Evolutionary conservation across 2,329 filamentous ascomycete genomes (phyloP).

Genomic region (Hysterium pulicare): DNA sequence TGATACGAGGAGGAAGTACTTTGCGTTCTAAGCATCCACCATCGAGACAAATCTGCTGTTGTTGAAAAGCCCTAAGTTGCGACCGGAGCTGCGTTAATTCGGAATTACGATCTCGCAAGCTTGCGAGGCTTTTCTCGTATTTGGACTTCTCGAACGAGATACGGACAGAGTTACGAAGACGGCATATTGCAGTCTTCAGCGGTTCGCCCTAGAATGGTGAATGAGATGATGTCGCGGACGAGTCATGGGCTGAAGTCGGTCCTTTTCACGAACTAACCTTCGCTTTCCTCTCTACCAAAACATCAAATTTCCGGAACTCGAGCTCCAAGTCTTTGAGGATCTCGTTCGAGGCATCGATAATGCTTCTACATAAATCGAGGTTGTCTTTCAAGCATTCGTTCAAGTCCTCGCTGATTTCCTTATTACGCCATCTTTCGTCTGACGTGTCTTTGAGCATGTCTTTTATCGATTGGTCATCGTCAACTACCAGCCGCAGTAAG

Average conservation of each 20-base stretch:
- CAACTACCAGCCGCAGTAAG: constrained; percentile 12
- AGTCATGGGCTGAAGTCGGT: too few species aligned
- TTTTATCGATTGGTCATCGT: constrained; percentile 13
- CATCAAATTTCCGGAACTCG: constrained; percentile 17
- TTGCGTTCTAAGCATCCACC: constrained; percentile 5
- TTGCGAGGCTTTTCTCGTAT: constrained; percentile 12
- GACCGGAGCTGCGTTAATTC: constrained; percentile 15
- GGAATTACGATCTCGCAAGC: constrained; percentile 16
- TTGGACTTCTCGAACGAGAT: constrained; percentile 19
- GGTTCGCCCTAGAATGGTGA: constrained; percentile 11
- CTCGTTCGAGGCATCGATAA: constrained; percentile 15
- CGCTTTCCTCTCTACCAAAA: constrained; percentile 9
- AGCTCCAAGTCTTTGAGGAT: constrained; percentile 9
- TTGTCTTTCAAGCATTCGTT: constrained; percentile 12
- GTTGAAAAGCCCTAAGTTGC: constrained; percentile 17
- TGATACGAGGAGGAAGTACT: constrained; percentile 8
- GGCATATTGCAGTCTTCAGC: constrained; percentile 13
- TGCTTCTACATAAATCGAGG: constrained; percentile 12
- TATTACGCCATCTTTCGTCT: constrained; percentile 13
- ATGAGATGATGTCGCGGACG: background rate
- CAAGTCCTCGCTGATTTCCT: constrained; percentile 15
- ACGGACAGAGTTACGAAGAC: constrained; percentile 9
- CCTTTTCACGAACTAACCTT: too few species aligned
- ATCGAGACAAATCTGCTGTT: constrained; percentile 4
- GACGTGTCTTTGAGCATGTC: constrained; percentile 16